phyloP scores from a whole-genome alignment of 306 rosid genomes.

The Cicer pinnatifidum region DNA sequence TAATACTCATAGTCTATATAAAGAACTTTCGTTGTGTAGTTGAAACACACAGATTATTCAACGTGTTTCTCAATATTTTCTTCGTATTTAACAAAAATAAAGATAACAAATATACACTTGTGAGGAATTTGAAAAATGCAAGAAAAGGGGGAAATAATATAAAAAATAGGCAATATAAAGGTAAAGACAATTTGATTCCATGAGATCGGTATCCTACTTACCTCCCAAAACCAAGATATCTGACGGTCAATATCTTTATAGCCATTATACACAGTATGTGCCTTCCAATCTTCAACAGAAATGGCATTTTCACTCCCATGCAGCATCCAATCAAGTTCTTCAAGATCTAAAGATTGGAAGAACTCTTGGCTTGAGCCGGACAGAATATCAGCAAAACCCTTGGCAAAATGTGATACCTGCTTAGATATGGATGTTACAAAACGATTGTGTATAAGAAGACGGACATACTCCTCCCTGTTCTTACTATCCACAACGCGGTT shows the following conservation, averaged over 20 bases:
- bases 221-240: slow-evolving; percentile 96
- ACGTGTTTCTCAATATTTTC: too few relatives aligned
- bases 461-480: slow-evolving; percentile 73
- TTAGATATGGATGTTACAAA: slow-evolving; percentile 73
- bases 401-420: slow-evolving; percentile 73
- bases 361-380: slow-evolving; percentile 44
- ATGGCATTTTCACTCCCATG: slow-evolving; percentile 71
- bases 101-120: background rate
- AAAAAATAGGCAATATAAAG: background rate
- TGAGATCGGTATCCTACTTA: slow-evolving; percentile 46
- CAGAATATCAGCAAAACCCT: slow-evolving; percentile 79
- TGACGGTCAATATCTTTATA: slow-evolving; percentile 76
- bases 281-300: slow-evolving; percentile 87
- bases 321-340: slow-evolving; percentile 91
- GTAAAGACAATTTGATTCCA: slow-evolving; percentile 31
- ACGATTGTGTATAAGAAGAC: slow-evolving; percentile 68
- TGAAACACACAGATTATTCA: too few relatives aligned
- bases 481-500: slow-evolving; percentile 66
- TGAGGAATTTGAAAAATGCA: background rate
- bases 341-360: slow-evolving; percentile 69
- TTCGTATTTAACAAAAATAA: background rate
- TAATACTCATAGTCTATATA: too few relatives aligned
- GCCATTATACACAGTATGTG: slow-evolving; percentile 76
- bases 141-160: background rate
- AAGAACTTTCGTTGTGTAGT: too few relatives aligned